Base-by-base conservation (phyloP, 495 filamentous ascomycete genomes). In the Bacidia gigantensis region DNA sequence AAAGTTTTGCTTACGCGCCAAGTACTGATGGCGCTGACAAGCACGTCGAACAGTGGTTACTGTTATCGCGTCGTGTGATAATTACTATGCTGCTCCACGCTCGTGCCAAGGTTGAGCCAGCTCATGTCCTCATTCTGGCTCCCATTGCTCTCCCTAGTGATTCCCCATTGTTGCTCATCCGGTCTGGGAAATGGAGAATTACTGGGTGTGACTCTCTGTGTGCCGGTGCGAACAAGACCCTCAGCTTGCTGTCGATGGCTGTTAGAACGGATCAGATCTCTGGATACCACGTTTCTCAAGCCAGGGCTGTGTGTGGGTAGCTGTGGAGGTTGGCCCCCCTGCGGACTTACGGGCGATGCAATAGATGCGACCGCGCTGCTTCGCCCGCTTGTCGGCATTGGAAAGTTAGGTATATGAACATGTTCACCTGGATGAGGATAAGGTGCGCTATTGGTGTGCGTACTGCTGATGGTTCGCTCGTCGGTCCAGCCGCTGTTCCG, bases 91-190 rank as follows among this genome's bases (percentile, higher is more conserved):
- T 46, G 51, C 18, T 58, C 56, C 3, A 40, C 52, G 40, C 56
- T 58, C 18, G 51, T 58, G 14, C 60, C 60, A 22, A 88, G 65
- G 62, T 87, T 87, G 38, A 88, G 65, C 84, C 84, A 88, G 66
- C 82, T 86, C 78, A 88, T 83, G 63, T 88, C 84, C 22, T 63
- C 61, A 5, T 55, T 59, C 21, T 62, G 49, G 17, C 44, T 51
- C 9, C 55, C 50, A 46, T 49, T 55, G 41, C 24, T 52, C 60
- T 57, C 60, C 47, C 11, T 42, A 14, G 50, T 18, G 23, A 54
- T 52, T 12, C 59, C 57, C 20, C 32, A 54, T 17, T 45, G 52
- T 23, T 56, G 47, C 25, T 29, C 25, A 17, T 20, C 3, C 0
- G 47, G 47, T 9, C 47, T 12, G 2, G 49, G 50, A 26, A 49